Conservation (phyloP, 495 filamentous ascomycete genomes). For the Parathielavia appendiculata region DNA sequence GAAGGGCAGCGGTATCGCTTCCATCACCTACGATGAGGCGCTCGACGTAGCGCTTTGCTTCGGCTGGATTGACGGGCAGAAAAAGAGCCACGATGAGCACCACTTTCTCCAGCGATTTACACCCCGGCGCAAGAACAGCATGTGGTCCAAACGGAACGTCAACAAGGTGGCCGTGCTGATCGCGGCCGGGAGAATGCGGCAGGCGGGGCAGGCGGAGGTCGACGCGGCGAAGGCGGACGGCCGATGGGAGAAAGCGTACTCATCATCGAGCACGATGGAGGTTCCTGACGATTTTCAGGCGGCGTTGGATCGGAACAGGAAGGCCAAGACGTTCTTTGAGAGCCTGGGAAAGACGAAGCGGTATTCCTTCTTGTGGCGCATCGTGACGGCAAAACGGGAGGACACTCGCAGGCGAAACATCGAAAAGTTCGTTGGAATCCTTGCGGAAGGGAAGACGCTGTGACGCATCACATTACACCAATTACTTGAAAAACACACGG, state of each 20-base stretch:
- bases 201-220: constrained; percentile 43
- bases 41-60: constrained; percentile 53
- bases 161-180: constrained; percentile 39
- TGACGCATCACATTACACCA: background rate
- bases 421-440: constrained; percentile 26
- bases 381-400: constrained; percentile 37
- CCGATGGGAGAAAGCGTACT: constrained; percentile 52
- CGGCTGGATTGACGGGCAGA: constrained; percentile 58
- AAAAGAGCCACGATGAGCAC: constrained; percentile 36
- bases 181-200: constrained; percentile 43
- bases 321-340: constrained; percentile 38
- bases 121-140: constrained; percentile 47
- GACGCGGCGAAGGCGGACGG: constrained; percentile 52
- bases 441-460: constrained; percentile 24
- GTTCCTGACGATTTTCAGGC: constrained; percentile 43
- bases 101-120: constrained; percentile 51
- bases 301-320: constrained; percentile 29
- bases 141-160: constrained; percentile 50
- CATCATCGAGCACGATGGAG: constrained; percentile 38
- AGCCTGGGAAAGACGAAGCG: constrained; percentile 39
- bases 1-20: constrained; percentile 40
- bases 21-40: constrained; percentile 49
- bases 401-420: constrained; percentile 30
- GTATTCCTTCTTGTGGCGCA: constrained; percentile 40
- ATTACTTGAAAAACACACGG: too few relatives aligned